Evolutionary conservation across 495 filamentous ascomycete genomes (phyloP), one percentile per base, ranked within the genome.

Genomic region (Achaetomiella virescens): DNA sequence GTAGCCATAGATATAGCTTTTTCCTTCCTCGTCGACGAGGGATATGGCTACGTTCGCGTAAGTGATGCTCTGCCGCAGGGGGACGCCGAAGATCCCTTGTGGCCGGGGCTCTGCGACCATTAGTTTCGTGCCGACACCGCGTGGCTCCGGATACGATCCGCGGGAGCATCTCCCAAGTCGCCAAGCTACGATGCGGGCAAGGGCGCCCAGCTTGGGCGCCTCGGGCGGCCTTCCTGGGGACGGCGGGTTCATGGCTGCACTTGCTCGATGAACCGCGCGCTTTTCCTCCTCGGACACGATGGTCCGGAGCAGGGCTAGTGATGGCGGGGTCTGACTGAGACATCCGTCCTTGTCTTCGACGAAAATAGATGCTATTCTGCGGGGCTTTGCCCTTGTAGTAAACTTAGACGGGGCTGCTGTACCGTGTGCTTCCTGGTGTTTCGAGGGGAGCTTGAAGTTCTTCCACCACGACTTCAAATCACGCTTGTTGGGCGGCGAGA

Each of bases 11-110:
- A 97, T 96, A 68, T 93, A 97, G 69, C 90, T 96, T 65, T 91
- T 82, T 15, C 92, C 93, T 52, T 90, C 81, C 48, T 87, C 87
- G 69, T 97, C 89, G 58, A 89, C 87, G 31, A 99, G 82, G 48
- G 91, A 97, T 62, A 99, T 99, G 48, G 93, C 93, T 58, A 99
- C 93, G 71, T 99, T 99, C 53, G 93, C 93, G 66, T 99, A 99
- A 29, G 89, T 87, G 70, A 99, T 99, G 75, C 92, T 97, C 60
- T 87, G 83, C 56, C 89, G 87, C 44, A 99, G 82, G 1, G 93
- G 90, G n/a, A 98, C 83, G 43, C 92, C 92, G 70, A 98, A 98
- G 51, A 98, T 98, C 29, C 77, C 76, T 18, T 71, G 71, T 20
- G 67, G 67, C 11, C 66, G 72, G 20, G 65, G 48, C 18, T 76